Evolutionary conservation across 2,329 filamentous ascomycete species (phyloP), one percentile per base, ranked within the genome.

Genomic region (Penicillium polonicum): DNA sequence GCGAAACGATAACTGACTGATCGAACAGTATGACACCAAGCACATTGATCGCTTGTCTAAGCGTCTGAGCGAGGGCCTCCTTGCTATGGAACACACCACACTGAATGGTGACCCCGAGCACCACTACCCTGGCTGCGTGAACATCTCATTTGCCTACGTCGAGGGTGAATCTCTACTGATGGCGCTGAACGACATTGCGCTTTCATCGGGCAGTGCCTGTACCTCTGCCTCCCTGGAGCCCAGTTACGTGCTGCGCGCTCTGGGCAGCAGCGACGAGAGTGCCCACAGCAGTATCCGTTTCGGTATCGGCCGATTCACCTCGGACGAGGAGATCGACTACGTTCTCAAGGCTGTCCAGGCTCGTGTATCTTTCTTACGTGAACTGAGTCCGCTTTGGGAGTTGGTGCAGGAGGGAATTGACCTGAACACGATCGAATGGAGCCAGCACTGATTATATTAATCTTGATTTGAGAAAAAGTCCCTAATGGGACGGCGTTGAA

Each of bases 241-340:
- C 17, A 96, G 91, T 74, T 99, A 99, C 74, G 94, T 99, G 46
- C 84, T 99, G 31, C 88, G 94, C 57, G 94, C 94, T 5, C 83
- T 99, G 19, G 94, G 94, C 58, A 97, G 90, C 82, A 97, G 92
- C 65, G 94, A 99, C 69, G 94, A 99, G 79, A 97, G 89, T 68
- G 94, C 94, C 9, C 94, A 99, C 79, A 96, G 91, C 78, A 96
- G 92, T 80, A 99, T 99, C 68, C 86, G 94, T 56, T 99, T 99
- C 67, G 94, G 94, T 48, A 97, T 99, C 70, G 94, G 94, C 31
- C 88, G 94, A 8, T 99, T 97, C 78, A 99, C 94, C 3, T 96
- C 94, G 0, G 91, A 97, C 70, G 83, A 82, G 29, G 94, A 99
- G 80, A 96, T 99, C 61, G 93, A 99, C 74, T 99, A 99, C 71